Percentiles rank a stretch among this genome's conserved stretches.
phyloP scores from a whole-genome alignment of 805 yeast species.

The Metschnikowia cerradonensis region DNA sequence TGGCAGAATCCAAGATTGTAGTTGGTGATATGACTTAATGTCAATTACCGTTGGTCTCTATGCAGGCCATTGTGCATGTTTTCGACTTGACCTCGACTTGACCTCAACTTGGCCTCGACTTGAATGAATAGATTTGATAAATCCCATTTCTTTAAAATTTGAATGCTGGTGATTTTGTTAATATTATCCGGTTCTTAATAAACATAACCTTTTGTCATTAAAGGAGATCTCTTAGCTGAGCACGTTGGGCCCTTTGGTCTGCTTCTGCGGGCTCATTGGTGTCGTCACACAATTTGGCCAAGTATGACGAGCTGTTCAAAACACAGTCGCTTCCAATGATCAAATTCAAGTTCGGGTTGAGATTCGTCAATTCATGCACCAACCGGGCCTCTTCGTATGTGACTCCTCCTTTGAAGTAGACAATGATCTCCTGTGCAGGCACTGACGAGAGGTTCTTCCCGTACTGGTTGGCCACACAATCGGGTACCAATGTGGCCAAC shows the following conservation, averaged over 20 bases:
- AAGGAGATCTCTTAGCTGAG: slow-evolving; percentile 37
- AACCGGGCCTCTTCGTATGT: slow-evolving; percentile 91
- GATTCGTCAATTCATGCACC: slow-evolving; percentile 63
- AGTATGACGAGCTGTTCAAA: slow-evolving; percentile 34
- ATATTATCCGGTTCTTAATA: too few species aligned
- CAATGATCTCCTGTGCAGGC: slow-evolving; percentile 59
- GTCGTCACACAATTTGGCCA: slow-evolving; percentile 29
- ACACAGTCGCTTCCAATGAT: slow-evolving; percentile 68
- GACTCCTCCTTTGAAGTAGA: slow-evolving; percentile 80
- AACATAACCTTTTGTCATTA: slow-evolving; percentile 4
- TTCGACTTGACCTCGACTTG: too few species aligned
- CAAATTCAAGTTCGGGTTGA: slow-evolving; percentile 56
- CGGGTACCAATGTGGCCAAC: slow-evolving; percentile 39
- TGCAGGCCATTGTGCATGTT: too few species aligned
- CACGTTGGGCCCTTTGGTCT: slow-evolving; percentile 33
- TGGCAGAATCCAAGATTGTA: too few species aligned
- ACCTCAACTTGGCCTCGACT: too few species aligned
- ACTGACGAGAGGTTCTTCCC: slow-evolving; percentile 22
- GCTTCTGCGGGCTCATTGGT: slow-evolving; percentile 19
- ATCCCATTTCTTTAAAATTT: too few species aligned
- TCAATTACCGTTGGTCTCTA: too few species aligned
- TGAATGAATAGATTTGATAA: too few species aligned
- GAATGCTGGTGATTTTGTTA: too few species aligned
- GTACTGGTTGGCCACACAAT: slow-evolving; percentile 26
- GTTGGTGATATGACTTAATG: too few species aligned